These are phyloP conservation scores for Exserohilum rostratum DNA, from an alignment of 2,329 filamentous ascomycete species.

Conservation along the genomic window DNA sequence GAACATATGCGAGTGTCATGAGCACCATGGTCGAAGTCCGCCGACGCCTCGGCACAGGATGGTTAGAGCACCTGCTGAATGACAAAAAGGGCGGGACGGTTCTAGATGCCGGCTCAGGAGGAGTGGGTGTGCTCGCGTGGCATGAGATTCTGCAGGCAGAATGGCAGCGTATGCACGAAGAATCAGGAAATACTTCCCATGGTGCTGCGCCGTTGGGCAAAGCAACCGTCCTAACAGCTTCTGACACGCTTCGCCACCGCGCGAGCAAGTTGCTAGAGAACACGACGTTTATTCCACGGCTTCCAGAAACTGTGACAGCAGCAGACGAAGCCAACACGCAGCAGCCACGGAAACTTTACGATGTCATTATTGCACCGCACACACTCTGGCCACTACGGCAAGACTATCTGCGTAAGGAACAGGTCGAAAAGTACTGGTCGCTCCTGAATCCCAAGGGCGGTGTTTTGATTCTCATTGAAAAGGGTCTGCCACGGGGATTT, in stretches of 20 bases:
- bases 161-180: slow-evolving; percentile 70
- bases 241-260: slow-evolving; percentile 74
- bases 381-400: slow-evolving; percentile 77
- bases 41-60: slow-evolving; percentile 72
- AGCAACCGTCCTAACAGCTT: slow-evolving; percentile 80
- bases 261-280: slow-evolving; percentile 79
- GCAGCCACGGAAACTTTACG: slow-evolving; percentile 74
- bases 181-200: slow-evolving; percentile 28
- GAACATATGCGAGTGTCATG: slow-evolving; percentile 71
- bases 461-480: slow-evolving; percentile 85
- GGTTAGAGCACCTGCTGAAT: slow-evolving; percentile 71
- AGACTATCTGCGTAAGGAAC: slow-evolving; percentile 75
- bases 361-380: slow-evolving; percentile 89
- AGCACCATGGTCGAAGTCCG: slow-evolving; percentile 74
- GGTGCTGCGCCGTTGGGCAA: slow-evolving; percentile 65
- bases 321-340: slow-evolving; percentile 52
- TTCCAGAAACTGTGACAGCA: slow-evolving; percentile 83
- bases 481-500: slow-evolving; percentile 88
- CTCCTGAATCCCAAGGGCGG: slow-evolving; percentile 84
- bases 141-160: slow-evolving; percentile 79
- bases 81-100: slow-evolving; percentile 66
- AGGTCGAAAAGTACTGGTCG: slow-evolving; percentile 88
- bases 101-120: slow-evolving; percentile 76
- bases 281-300: slow-evolving; percentile 86
- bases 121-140: slow-evolving; percentile 76